Evolutionary conservation across 176 grass and related monocot genomes (phyloP).

Genomic region (Avena atlantica): DNA sequence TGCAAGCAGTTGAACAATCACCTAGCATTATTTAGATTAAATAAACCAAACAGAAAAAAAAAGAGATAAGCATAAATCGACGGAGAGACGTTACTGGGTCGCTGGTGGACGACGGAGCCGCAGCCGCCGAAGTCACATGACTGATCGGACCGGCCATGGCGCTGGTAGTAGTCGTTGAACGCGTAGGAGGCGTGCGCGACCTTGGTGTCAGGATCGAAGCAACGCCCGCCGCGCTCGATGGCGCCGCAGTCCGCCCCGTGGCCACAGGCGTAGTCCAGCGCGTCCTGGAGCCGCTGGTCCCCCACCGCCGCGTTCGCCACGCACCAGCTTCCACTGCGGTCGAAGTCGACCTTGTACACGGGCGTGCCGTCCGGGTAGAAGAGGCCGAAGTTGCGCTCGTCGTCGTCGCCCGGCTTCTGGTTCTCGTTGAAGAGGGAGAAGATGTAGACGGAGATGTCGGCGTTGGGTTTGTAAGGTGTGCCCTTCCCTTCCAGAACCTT

Average conservation of each 20-base stretch:
- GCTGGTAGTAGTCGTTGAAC: constrained; percentile 81
- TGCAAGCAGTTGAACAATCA: background rate
- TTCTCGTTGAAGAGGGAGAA: constrained; percentile 87
- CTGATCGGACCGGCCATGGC: constrained; percentile 31
- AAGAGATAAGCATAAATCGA: no score
- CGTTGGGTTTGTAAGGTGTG: constrained; percentile 50
- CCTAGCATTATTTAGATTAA: no score
- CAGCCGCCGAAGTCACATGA: constrained; percentile 62
- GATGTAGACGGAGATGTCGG: constrained; percentile 57
- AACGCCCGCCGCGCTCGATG: constrained; percentile 72
- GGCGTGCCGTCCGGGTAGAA: constrained; percentile 64
- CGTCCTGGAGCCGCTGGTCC: constrained; percentile 33
- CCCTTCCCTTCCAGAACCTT: constrained; percentile 55
- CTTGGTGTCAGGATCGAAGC: constrained; percentile 73
- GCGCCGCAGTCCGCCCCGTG: constrained; percentile 70
- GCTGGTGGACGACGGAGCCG: constrained; percentile 48
- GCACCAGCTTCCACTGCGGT: constrained; percentile 40
- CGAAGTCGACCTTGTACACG: constrained; percentile 67
- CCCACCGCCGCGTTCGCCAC: constrained; percentile 29
- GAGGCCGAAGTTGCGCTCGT: constrained; percentile 69
- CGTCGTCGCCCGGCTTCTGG: constrained; percentile 50
- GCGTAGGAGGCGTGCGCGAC: constrained; percentile 74
- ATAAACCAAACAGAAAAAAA: no score
- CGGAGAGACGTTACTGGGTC: constrained; percentile 24
- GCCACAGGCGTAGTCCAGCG: constrained; percentile 48